These are phyloP conservation scores for Aquilaria yunnanensis DNA, from an alignment of 345 rosid species.

Conservation along the genomic window DNA sequence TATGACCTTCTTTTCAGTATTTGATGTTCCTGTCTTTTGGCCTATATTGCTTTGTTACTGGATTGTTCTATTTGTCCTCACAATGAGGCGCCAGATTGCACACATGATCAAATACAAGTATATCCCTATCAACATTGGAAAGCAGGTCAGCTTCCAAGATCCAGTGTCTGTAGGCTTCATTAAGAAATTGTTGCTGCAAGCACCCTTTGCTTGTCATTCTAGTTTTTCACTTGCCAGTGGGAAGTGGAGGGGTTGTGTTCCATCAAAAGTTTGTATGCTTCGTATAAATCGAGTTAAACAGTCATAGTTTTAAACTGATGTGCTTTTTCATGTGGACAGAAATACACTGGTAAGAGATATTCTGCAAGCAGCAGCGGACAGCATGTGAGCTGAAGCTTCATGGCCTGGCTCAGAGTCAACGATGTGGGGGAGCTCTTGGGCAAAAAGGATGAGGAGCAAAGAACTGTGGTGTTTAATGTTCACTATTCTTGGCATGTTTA, in stretches of 20 bases:
- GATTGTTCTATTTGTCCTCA: constrained; percentile 68
- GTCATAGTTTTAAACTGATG: background rate
- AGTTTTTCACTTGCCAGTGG: background rate
- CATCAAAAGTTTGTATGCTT: background rate
- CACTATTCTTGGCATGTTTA: constrained; percentile 14
- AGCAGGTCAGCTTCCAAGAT: constrained; percentile 48
- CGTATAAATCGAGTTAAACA: background rate
- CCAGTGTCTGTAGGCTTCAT: background rate
- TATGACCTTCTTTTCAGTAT: constrained; percentile 76
- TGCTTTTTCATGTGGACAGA: constrained; percentile 18
- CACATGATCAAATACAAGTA: constrained; percentile 92
- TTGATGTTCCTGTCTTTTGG: constrained; percentile 89
- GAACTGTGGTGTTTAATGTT: constrained; percentile 27
- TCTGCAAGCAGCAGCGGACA: constrained; percentile 48
- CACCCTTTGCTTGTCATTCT: background rate
- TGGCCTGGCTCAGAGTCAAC: constrained; percentile 6
- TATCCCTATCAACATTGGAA: constrained; percentile 60
- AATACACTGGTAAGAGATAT: constrained; percentile 37
- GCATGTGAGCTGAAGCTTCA: constrained; percentile 41
- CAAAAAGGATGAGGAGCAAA: constrained; percentile 13
- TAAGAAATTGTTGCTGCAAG: background rate
- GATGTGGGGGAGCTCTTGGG: constrained; percentile 17
- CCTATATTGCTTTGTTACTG: constrained; percentile 75
- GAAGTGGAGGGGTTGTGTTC: background rate
- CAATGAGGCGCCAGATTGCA: constrained; percentile 73